Conservation (phyloP, 352 stramenopile genomes). For the Globisporangium okanoganense region DNA sequence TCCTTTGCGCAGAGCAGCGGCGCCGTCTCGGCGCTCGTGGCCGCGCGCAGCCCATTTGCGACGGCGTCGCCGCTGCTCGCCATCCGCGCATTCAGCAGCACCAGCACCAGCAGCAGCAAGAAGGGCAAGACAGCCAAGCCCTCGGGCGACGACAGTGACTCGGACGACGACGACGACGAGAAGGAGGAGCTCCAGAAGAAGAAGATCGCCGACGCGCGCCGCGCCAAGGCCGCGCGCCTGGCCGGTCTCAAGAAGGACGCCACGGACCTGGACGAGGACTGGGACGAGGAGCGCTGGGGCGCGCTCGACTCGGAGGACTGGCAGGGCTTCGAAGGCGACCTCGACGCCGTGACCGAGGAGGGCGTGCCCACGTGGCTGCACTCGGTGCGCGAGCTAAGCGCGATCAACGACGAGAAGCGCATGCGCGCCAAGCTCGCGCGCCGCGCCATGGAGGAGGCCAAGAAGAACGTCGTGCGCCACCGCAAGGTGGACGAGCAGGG, state of each 20-base stretch:
- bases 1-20: constrained; percentile 13
- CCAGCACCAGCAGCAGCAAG: constrained; percentile 22
- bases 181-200: constrained; percentile 21
- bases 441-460: constrained; percentile 61
- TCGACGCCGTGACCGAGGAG: constrained; percentile 72
- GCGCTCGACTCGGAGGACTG: constrained; percentile 65
- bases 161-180: constrained; percentile 25
- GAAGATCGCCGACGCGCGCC: constrained; percentile 10
- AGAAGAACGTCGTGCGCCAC: constrained; percentile 69
- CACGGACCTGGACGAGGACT: constrained; percentile 40
- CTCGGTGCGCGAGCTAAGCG: constrained; percentile 69
- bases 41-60: constrained; percentile 7
- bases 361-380: constrained; percentile 80
- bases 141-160: constrained; percentile 1
- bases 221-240: constrained; percentile 16
- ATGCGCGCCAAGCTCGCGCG: constrained; percentile 65
- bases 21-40: constrained; percentile 3
- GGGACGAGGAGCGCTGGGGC: constrained; percentile 68
- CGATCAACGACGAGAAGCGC: constrained; percentile 58
- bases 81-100: constrained; percentile 30
- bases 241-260: constrained; percentile 38
- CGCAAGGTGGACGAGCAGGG: constrained; percentile 72
- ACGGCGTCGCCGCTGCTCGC: constrained; percentile 13
- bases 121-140: constrained; percentile 12
- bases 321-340: constrained; percentile 76